Conservation (phyloP, 1,139 yeast species). For the Pneumocystis sp. region DNA sequence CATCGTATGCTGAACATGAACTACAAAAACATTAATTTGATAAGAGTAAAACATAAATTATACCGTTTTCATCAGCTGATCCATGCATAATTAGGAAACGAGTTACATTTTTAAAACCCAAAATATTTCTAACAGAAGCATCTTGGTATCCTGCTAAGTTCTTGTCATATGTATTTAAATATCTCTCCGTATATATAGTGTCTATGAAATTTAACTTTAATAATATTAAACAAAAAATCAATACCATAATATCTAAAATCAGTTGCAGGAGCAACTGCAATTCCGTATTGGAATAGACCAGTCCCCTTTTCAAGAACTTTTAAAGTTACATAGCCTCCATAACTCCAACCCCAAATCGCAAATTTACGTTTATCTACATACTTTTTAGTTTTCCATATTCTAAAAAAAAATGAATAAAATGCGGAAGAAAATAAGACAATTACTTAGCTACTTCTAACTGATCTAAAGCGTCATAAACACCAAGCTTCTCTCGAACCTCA, state of each 20-base stretch:
- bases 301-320: constrained; percentile 49
- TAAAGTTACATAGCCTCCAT: constrained; percentile 68
- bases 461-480: constrained; percentile 80
- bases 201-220: constrained; percentile 24
- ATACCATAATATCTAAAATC: constrained; percentile 22
- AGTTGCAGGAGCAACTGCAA: constrained; percentile 85
- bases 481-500: constrained; percentile 55
- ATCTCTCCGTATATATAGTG: constrained; percentile 78
- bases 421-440: constrained; percentile 26
- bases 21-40: constrained; percentile 22
- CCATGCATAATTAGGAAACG: constrained; percentile 84
- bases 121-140: constrained; percentile 33
- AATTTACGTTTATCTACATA: constrained; percentile 47
- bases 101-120: constrained; percentile 35
- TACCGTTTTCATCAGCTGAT: constrained; percentile 74
- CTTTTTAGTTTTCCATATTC: not conserved
- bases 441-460: constrained; percentile 49
- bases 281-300: constrained; percentile 61
- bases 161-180: constrained; percentile 54
- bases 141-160: constrained; percentile 41
- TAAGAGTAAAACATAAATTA: no score
- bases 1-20: constrained; percentile 76
- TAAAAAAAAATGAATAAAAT: not conserved
- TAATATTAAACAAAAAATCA: not conserved
- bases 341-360: constrained; percentile 92